Conservation (phyloP, 164 flowering plant species). For the Vitis amurensis region DNA sequence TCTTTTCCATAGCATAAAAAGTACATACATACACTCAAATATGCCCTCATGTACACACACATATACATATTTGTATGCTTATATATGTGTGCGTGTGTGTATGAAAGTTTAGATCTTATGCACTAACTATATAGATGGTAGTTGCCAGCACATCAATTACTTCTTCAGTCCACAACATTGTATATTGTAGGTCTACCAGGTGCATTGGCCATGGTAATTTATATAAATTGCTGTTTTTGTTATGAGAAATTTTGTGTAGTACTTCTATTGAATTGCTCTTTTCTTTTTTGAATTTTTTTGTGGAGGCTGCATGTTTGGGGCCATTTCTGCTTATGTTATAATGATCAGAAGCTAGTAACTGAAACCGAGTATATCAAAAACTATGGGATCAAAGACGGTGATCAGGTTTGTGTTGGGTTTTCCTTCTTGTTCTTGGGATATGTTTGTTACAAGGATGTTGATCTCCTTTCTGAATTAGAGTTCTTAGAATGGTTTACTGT, state of each 20-base stretch:
- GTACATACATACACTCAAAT: no score
- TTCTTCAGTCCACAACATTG: no score
- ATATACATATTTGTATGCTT: no score
- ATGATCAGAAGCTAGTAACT: slow-evolving; percentile 52
- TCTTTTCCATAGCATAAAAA: no score
- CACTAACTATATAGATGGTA: no score
- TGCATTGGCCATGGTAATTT: not conserved
- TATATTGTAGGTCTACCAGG: no score
- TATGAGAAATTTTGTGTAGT: not conserved
- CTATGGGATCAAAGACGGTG: slow-evolving; percentile 78
- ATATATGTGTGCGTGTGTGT: no score
- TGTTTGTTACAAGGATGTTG: not conserved
- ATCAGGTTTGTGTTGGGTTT: slow-evolving; percentile 54
- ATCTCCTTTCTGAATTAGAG: not conserved
- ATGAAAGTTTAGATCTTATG: no score
- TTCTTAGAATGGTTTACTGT: not conserved
- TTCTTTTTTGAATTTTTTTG: not conserved
- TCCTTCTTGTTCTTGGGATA: not conserved
- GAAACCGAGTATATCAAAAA: slow-evolving; percentile 41
- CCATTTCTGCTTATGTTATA: slow-evolving; percentile 75
- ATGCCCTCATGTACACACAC: no score
- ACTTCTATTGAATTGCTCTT: not conserved
- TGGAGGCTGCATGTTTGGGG: slow-evolving; percentile 88
- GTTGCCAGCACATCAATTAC: no score
- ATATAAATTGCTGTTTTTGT: not conserved